These are phyloP conservation scores for Bipolaris sorokiniana DNA, from an alignment of 2,329 filamentous ascomycete genomes.

Conservation along the genomic window DNA sequence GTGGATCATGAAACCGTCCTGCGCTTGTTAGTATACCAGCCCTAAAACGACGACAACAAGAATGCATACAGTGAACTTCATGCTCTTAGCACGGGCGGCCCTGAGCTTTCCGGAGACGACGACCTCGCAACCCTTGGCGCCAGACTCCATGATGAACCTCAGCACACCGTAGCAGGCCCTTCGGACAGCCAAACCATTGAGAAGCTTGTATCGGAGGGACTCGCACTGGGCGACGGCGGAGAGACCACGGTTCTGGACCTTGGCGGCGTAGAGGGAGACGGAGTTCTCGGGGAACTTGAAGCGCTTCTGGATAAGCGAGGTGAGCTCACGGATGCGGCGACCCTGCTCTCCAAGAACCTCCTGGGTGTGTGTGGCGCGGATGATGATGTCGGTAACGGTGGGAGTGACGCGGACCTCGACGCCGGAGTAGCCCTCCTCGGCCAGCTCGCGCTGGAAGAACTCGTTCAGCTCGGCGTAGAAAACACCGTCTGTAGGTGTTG, in stretches of 20 bases:
- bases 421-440: slow-evolving; percentile 99
- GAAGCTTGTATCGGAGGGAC: slow-evolving; percentile 99
- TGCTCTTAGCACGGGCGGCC: slow-evolving; percentile 98
- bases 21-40: slow-evolving; percentile 24
- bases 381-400: slow-evolving; percentile 99
- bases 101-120: slow-evolving; percentile 99
- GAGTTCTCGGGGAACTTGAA: slow-evolving; percentile 99
- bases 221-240: slow-evolving; percentile 99
- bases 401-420: slow-evolving; percentile 99
- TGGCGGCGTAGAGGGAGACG: slow-evolving; percentile 99
- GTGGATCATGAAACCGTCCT: slow-evolving; percentile 99
- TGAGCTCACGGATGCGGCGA: slow-evolving; percentile 99
- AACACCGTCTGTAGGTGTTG: slow-evolving; percentile 74
- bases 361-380: slow-evolving; percentile 99
- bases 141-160: slow-evolving; percentile 99
- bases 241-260: slow-evolving; percentile 99
- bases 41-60: neutral
- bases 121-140: slow-evolving; percentile 99
- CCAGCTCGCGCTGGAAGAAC: slow-evolving; percentile 99
- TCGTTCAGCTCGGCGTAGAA: slow-evolving; percentile 99
- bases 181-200: slow-evolving; percentile 98
- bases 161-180: slow-evolving; percentile 99
- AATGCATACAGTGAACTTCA: slow-evolving; percentile 94
- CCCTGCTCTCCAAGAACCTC: slow-evolving; percentile 99
- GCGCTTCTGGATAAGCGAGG: slow-evolving; percentile 99